phyloP scores from a whole-genome alignment of 2,329 filamentous ascomycete genomes.

The Diaporthe sp. region DNA sequence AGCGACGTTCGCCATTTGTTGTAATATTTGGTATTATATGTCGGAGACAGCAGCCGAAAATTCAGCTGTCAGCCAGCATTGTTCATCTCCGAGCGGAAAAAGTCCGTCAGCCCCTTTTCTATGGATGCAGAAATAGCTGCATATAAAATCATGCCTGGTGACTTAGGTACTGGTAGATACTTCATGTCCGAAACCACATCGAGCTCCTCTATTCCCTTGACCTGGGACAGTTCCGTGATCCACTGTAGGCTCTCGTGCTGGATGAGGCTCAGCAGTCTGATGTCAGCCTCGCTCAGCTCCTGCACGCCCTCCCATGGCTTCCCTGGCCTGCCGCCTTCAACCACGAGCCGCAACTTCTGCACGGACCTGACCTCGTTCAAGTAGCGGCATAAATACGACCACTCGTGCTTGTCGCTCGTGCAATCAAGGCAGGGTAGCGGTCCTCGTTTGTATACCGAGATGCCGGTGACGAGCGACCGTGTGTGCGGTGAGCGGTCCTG shows the following conservation, averaged over 20 bases:
- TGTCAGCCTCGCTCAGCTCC: constrained; percentile 60
- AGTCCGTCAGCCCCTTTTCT: constrained; percentile 52
- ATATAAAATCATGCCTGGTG: constrained; percentile 69
- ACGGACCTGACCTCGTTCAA: constrained; percentile 57
- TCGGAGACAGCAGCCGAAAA: neutral
- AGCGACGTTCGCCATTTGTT: neutral
- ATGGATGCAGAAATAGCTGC: constrained; percentile 73
- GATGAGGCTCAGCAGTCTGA: constrained; percentile 60
- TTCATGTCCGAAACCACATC: constrained; percentile 68
- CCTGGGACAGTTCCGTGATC: constrained; percentile 67
- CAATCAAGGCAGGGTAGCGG: constrained; percentile 64
- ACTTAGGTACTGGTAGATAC: constrained; percentile 66
- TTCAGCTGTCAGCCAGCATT: neutral
- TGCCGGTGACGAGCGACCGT: constrained; percentile 60
- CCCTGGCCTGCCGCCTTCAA: constrained; percentile 67
- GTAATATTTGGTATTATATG: neutral
- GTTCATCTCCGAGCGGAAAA: constrained; percentile 32
- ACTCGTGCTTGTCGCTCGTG: constrained; percentile 67
- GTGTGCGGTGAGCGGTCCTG: constrained; percentile 66
- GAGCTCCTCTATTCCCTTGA: constrained; percentile 64
- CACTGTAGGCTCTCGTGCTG: constrained; percentile 68
- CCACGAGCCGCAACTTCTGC: constrained; percentile 61
- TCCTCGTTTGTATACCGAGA: constrained; percentile 70
- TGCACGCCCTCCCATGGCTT: constrained; percentile 64
- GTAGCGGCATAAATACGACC: constrained; percentile 66